Base-by-base conservation (phyloP, 192 early-diverging fungal species). In the Coemansia sp. region DNA sequence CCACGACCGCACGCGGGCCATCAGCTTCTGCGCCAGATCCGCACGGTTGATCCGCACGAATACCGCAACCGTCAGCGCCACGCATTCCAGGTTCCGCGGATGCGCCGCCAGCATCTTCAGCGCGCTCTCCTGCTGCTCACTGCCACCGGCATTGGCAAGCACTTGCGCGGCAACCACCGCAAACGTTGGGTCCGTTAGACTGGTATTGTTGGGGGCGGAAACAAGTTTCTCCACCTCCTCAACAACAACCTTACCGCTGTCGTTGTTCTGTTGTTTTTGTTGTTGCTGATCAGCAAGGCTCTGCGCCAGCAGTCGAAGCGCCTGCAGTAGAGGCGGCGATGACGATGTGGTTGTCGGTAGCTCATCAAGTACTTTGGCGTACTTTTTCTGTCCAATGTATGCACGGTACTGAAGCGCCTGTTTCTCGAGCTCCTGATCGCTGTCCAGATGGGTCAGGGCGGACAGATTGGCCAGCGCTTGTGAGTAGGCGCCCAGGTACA, bases 21-120 rank as follows among this genome's bases (percentile, higher is more conserved):
- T 78, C 58, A 94, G 89, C 73, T 90, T 89, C 48, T 86, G 88
- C 3, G 97, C 97, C 65, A 98, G 71, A 74, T 98, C 95, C 40
- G 89, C 54, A 40, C 96, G 88, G 75, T 95, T 85, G 62, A 98
- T 85, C 56, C 84, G 83, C 21, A 97, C 68, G 51, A 93, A 92
- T 19, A 89, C 87, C 58, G 93, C 92, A 16, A 92, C 85, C 11
- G 89, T 90, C 42, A 98, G 76, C 0, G 89, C 87, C 45, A 89
- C 84, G 75, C 92, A 91, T 70, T 98, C 95, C 15, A 96, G 72
- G 72, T 90, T 90, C 77, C 89, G 90, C 42, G 87, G 85, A 55
- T 88, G 87, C 49, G 77, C 71, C 40, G 88, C 82, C n/a, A 96
- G 78, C 9, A 88, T 67, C 39, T 74, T 74, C 54, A 98, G 77